Base-by-base conservation (phyloP, 768 basidiomycete species). In the Boletus fagicola region DNA sequence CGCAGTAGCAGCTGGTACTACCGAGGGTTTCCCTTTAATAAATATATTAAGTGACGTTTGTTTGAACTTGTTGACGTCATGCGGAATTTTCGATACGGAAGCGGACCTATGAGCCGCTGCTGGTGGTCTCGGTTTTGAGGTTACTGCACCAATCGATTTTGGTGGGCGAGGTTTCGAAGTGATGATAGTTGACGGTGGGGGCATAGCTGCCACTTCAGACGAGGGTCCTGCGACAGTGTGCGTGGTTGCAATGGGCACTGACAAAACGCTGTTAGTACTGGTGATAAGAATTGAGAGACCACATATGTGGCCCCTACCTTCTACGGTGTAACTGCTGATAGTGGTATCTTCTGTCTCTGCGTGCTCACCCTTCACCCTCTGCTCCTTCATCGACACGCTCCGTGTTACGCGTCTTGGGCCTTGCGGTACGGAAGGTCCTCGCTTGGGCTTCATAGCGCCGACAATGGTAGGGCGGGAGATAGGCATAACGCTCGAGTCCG, bases 351-450 rank as follows among this genome's bases (percentile, higher is more conserved):
- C 50, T 13, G 20, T 24, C 35, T 56, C 51, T 40, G 49, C 9
- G 28, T 18, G 43, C 3, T 47, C 54, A 16, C 49, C 22, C 40
- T 56, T 60, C 26, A 54, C 45, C 9, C 51, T 54, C 47, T 62
- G 54, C 31, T 64, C 60, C 48, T 60, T 73, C 61, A 73, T 46
- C 16, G 70, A 73, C 10, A 63, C 54, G 33, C 71, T 72, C 30
- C 71, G 60, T 13, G 71, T 72, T 13, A 72, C 31, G 7, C 68
- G 72, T 39, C 55, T 65, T 24, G 58, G n/a, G 16, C 52, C 58
- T 11, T 49, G 52, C 13, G 51, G 56, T 22, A 18, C n/a, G 1
- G 58, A 61, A 33, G 62, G 57, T 31, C 54, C 61, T 54, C 49
- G 59, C 39, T 52, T 68, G n/a, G 48, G 61, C 5, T 58, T 69